A percentile compares a stretch with the other conserved stretches of the same genome.
Evolutionary conservation across 2,329 filamentous ascomycete species (phyloP).

Genomic region (Sporothrix protearum): DNA sequence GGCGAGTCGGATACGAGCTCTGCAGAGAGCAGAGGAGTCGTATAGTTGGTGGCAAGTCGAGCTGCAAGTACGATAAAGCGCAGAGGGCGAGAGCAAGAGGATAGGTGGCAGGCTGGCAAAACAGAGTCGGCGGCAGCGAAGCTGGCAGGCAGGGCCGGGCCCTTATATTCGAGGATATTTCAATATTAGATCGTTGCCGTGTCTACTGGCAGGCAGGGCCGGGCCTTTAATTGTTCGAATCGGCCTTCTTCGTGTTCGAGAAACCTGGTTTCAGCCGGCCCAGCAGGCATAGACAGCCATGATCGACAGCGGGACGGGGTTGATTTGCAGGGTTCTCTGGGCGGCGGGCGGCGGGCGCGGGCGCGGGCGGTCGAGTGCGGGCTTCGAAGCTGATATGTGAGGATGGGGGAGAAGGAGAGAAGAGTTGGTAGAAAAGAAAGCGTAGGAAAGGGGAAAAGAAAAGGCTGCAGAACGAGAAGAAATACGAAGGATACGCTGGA

Average conservation of each 20-base stretch:
- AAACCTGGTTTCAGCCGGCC: conserved; percentile 25
- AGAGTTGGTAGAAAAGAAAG: not conserved
- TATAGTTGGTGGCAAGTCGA: not conserved
- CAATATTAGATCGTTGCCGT: conserved; percentile 15
- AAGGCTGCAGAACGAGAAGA: not conserved
- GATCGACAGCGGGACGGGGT: conserved; percentile 15
- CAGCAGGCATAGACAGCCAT: conserved; percentile 12
- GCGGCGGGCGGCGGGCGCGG: not conserved
- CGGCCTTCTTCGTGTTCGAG: conserved; percentile 11
- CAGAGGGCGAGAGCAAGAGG: not conserved
- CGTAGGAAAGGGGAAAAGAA: not conserved
- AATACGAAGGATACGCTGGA: not conserved
- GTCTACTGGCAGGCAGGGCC: not conserved
- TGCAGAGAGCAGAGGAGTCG: not conserved
- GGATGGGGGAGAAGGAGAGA: not conserved
- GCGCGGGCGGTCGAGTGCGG: not conserved
- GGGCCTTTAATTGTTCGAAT: conserved; percentile 13
- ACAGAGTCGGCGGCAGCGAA: conserved; percentile 10
- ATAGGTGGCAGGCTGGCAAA: conserved; percentile 9
- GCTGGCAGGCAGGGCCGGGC: not conserved
- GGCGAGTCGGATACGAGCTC: not conserved
- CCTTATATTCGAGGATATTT: conserved; percentile 8
- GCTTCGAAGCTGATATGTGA: not conserved
- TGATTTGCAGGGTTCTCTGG: conserved; percentile 9
- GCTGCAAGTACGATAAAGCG: not conserved